Evolutionary conservation across 768 basidiomycete species (phyloP).

Genomic region (Hypsizygus marmoreus): DNA sequence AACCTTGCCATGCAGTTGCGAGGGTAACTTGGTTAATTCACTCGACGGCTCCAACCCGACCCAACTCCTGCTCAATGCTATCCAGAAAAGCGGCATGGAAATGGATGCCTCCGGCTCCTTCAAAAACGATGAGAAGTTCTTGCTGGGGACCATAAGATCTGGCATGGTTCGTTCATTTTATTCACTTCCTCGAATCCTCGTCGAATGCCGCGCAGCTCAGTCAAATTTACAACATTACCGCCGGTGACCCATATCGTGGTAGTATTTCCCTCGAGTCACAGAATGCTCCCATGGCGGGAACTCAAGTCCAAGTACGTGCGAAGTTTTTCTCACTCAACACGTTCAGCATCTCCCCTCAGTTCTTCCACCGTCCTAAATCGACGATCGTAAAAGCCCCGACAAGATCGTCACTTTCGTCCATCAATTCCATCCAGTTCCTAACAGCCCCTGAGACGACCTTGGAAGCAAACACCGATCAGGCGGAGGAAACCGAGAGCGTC

Average conservation of each 20-base stretch:
- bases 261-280: conserved; percentile 60
- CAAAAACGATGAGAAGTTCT: conserved; percentile 60
- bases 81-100: conserved; percentile 40
- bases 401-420: conserved; percentile 5
- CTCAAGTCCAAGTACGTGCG: conserved; percentile 44
- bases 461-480: conserved; percentile 4
- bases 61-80: conserved; percentile 54
- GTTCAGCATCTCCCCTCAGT: conserved; percentile 27
- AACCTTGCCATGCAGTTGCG: conserved; percentile 46
- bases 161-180: conserved; percentile 26
- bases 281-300: conserved; percentile 51
- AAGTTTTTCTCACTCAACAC: not conserved
- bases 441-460: conserved; percentile 19
- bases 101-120: conserved; percentile 27
- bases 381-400: conserved; percentile 9
- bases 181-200: not conserved
- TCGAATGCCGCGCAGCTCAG: conserved; percentile 31
- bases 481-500: conserved; percentile 6
- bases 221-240: conserved; percentile 59
- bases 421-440: conserved; percentile 13
- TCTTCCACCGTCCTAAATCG: conserved; percentile 40
- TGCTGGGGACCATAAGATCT: conserved; percentile 45
- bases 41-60: conserved; percentile 63
- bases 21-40: conserved; percentile 72
- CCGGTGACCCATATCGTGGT: conserved; percentile 74